These are phyloP conservation scores for Xerocomus minutiporus DNA, from an alignment of 1,284 basidiomycete genomes.

Conservation along the genomic window DNA sequence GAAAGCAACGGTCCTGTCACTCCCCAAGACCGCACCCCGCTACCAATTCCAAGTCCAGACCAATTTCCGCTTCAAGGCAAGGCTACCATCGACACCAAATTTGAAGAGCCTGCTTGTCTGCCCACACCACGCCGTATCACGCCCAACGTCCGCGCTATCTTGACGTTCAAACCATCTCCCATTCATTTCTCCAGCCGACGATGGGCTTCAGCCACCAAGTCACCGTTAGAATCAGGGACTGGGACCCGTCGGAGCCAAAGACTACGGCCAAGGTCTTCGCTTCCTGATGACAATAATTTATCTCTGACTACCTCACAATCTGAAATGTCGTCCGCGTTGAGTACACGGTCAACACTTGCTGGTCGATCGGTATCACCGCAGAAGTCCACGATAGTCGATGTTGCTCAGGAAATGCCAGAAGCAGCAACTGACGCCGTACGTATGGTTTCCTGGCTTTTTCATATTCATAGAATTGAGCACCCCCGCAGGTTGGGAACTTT, in stretches of 20 bases:
- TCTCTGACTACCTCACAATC: conserved; percentile 26
- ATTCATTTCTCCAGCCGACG: conserved; percentile 51
- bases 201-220: conserved; percentile 41
- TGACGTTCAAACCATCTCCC: conserved; percentile 48
- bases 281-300: conserved; percentile 33
- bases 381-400: conserved; percentile 23
- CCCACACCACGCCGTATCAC: conserved; percentile 20
- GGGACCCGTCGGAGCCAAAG: conserved; percentile 33
- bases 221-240: conserved; percentile 30
- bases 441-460: conserved; percentile 29
- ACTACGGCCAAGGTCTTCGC: conserved; percentile 31
- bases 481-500: conserved; percentile 31
- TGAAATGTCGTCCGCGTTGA: conserved; percentile 30
- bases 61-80: conserved; percentile 26
- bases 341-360: conserved; percentile 31
- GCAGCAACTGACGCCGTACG: conserved; percentile 30
- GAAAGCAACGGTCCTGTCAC: conserved; percentile 48
- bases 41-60: conserved; percentile 33
- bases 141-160: conserved; percentile 26
- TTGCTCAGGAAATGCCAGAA: conserved; percentile 26
- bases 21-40: conserved; percentile 39
- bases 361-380: conserved; percentile 35
- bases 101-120: conserved; percentile 23
- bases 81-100: conserved; percentile 17
- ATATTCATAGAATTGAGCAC: conserved; percentile 31